Evolutionary conservation across 1,284 basidiomycete genomes (phyloP).

Genomic region (Melampsora medusae): DNA sequence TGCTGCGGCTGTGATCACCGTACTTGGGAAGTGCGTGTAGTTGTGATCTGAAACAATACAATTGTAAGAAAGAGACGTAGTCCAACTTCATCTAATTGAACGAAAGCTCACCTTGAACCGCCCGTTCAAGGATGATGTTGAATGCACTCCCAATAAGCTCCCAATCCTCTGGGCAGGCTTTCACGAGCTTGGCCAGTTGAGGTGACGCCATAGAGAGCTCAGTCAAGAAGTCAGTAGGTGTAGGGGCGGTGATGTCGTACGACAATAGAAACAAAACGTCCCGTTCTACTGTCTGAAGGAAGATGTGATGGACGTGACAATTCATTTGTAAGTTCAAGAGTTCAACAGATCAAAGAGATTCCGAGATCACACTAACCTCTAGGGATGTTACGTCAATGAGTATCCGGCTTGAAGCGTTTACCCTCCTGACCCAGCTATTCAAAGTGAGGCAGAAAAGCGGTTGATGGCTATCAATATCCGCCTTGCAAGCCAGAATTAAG

Average conservation of each 20-base stretch:
- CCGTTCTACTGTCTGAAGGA: too few relatives aligned
- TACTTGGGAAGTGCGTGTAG: too few relatives aligned
- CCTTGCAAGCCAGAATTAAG: not conserved
- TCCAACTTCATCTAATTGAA: too few relatives aligned
- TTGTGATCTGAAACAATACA: too few relatives aligned
- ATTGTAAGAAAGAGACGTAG: too few relatives aligned
- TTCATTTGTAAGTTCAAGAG: not conserved
- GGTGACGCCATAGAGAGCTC: not conserved
- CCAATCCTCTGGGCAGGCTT: not conserved
- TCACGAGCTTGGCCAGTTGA: not conserved
- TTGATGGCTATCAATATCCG: not conserved
- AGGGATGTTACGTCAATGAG: not conserved
- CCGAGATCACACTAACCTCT: not conserved
- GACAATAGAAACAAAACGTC: not conserved
- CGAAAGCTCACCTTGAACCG: not conserved
- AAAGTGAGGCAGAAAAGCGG: not conserved
- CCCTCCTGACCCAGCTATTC: not conserved
- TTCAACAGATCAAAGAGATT: not conserved
- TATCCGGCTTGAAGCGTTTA: not conserved
- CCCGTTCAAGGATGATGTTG: not conserved
- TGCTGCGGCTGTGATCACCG: too few relatives aligned
- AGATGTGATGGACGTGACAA: too few relatives aligned
- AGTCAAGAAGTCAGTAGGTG: constrained; percentile 3
- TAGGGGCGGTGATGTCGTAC: not conserved
- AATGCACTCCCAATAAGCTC: not conserved